These are phyloP conservation scores for Podosphaera aphanis DNA, from an alignment of 2,329 filamentous ascomycete genomes.

Conservation along the genomic window DNA sequence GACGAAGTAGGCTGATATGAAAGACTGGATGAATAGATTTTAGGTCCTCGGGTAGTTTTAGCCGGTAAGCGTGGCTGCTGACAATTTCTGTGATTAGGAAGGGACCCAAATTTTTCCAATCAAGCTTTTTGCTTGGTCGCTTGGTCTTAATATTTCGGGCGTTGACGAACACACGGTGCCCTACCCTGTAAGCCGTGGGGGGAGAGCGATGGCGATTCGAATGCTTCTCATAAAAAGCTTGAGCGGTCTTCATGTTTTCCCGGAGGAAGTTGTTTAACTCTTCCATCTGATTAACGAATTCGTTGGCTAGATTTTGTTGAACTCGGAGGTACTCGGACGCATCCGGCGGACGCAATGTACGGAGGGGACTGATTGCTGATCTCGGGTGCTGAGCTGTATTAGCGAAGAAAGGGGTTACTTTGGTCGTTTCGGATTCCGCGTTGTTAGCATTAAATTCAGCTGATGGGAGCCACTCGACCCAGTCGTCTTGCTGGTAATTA, in stretches of 20 bases:
- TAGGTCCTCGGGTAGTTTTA: constrained; percentile 1
- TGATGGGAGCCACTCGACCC: not conserved
- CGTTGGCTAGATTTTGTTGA: not conserved
- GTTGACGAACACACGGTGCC: not conserved
- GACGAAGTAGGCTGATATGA: constrained; percentile 1
- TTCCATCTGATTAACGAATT: not conserved
- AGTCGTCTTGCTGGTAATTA: not conserved
- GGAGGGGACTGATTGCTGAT: not conserved
- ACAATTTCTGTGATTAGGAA: not conserved
- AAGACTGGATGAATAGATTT: constrained; percentile 1
- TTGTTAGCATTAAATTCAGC: not conserved
- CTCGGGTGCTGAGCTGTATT: not conserved
- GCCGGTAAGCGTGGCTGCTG: constrained; percentile 1
- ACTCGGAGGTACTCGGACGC: not conserved
- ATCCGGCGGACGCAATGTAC: not conserved
- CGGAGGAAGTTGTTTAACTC: not conserved
- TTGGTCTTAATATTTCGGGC: constrained; percentile 1
- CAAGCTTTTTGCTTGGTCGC: constrained; percentile 1
- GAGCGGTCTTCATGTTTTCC: not conserved
- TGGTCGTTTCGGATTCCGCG: not conserved
- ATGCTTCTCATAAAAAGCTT: constrained; percentile 1
- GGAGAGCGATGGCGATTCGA: not conserved
- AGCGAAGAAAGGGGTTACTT: not conserved
- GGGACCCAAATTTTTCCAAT: constrained; percentile 1
- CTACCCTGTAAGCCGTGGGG: not conserved